Base-by-base conservation (phyloP, 257 asterid genomes). In the Jaltomata sinuosa region DNA sequence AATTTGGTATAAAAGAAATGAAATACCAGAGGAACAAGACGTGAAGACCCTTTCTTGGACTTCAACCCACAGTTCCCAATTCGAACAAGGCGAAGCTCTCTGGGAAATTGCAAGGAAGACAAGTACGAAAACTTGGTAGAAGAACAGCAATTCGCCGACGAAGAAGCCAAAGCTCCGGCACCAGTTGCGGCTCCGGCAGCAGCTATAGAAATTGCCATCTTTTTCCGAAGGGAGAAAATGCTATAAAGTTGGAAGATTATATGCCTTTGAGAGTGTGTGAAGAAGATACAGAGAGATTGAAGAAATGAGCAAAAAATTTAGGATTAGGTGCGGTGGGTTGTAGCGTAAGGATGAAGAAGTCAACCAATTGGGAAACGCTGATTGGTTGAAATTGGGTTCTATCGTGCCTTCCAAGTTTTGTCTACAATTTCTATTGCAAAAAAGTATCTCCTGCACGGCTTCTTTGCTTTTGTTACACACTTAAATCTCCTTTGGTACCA, bases 131-230 rank as follows among this genome's bases (percentile, higher is more conserved):
- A 69, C 87, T 86, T 89, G 4, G 42, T 16, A 1, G 62, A 47
- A 76, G 81, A 77, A 76, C 0, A 76, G 61, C 61, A 15, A 45
- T 25, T 45, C 5, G 94, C 53, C 50, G 82, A 38, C 1, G 88
- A 68, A 52, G 92, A 83, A 25, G 89, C 50, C 32, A 89, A 86
- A 85, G 87, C 57, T 69, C 87, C 50, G 91, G 82, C 82, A 50
- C 81, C 84, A 34, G 79, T 81, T 49, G 68, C 40, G n/a, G 92
- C 76, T 52, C 78, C 50, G 22, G 93, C 85, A 27, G 92, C 91
- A 64, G 91, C 85, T n/a, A 77, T 61, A 27, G 96, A 91, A 88
- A 91, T 88, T 89, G 98, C 94, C 98, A 94, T 94, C 89, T 79
- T 19, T 79, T 19, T 69, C 4, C 3, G 22, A 50, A 1, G 8